phyloP scores from a whole-genome alignment of 192 early-diverging fungal species.

The Chytriomyces confervae region DNA sequence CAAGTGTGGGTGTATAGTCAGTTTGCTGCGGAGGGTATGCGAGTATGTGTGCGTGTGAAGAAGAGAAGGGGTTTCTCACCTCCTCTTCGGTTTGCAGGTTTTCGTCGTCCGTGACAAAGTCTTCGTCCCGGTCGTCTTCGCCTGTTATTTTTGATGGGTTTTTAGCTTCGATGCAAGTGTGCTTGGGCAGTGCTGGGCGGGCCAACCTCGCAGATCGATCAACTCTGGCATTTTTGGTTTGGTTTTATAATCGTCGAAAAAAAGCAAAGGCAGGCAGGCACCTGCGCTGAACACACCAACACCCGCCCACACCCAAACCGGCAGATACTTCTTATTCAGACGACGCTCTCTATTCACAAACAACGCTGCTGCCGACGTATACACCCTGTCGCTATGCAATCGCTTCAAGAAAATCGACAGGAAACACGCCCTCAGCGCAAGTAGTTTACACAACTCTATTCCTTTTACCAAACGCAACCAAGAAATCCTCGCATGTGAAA shows the following conservation, averaged over 20 bases:
- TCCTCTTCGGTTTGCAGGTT: conserved; percentile 17
- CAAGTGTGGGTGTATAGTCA: background rate
- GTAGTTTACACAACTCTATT: too few species aligned
- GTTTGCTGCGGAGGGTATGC: background rate
- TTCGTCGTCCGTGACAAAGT: conserved; percentile 51
- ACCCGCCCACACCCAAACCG: too few species aligned
- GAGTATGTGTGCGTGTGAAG: too few species aligned
- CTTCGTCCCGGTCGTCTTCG: conserved; percentile 47
- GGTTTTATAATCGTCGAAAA: background rate
- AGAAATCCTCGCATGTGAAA: too few species aligned
- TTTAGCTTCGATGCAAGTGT: background rate
- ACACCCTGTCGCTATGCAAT: too few species aligned
- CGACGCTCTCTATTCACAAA: too few species aligned
- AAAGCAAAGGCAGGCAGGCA: background rate
- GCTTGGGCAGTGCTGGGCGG: background rate
- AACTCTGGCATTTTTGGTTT: background rate
- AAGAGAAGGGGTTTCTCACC: background rate
- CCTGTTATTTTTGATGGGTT: background rate
- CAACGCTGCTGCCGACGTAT: too few species aligned
- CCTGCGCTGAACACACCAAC: too few species aligned
- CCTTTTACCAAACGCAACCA: too few species aligned
- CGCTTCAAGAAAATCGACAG: too few species aligned
- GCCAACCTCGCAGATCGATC: background rate
- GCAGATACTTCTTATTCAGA: too few species aligned
- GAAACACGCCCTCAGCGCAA: too few species aligned